phyloP scores from a whole-genome alignment of 805 yeast species.

The Hanseniaspora singularis region DNA sequence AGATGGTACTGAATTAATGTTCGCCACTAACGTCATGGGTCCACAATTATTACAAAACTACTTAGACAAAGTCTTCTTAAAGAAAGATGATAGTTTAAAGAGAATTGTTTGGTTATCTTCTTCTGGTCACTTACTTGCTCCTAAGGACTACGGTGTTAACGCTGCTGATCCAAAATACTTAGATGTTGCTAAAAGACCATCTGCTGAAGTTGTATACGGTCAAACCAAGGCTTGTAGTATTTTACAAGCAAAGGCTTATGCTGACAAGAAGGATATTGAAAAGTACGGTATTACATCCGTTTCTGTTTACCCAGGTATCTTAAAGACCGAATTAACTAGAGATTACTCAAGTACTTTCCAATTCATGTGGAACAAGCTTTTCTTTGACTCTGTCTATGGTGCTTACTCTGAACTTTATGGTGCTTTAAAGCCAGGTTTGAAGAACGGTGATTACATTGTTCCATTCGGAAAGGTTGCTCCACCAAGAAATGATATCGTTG shows the following conservation, averaged over 20 bases:
- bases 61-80: conserved; percentile 29
- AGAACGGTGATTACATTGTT: conserved; percentile 29
- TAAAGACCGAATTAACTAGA: conserved; percentile 28
- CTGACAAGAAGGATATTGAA: conserved; percentile 23
- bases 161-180: conserved; percentile 25
- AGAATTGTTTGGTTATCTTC: conserved; percentile 35
- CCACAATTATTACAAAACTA: conserved; percentile 31
- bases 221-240: conserved; percentile 32
- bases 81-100: conserved; percentile 25
- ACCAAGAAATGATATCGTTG: conserved; percentile 24
- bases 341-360: conserved; percentile 18
- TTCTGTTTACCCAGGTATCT: conserved; percentile 31
- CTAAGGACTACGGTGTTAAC: conserved; percentile 27
- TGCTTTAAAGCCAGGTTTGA: conserved; percentile 29
- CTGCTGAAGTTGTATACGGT: conserved; percentile 24
- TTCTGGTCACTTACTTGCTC: conserved; percentile 26
- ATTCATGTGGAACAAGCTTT: conserved; percentile 16
- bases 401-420: conserved; percentile 32
- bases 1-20: conserved; percentile 31
- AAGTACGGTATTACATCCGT: conserved; percentile 26
- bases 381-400: conserved; percentile 26
- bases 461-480: conserved; percentile 29
- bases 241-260: conserved; percentile 30
- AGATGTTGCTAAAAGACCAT: conserved; percentile 20
- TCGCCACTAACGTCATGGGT: conserved; percentile 31